These are phyloP conservation scores for Cadophora sp. DNA, from an alignment of 2,329 filamentous ascomycete species.

Conservation along the genomic window DNA sequence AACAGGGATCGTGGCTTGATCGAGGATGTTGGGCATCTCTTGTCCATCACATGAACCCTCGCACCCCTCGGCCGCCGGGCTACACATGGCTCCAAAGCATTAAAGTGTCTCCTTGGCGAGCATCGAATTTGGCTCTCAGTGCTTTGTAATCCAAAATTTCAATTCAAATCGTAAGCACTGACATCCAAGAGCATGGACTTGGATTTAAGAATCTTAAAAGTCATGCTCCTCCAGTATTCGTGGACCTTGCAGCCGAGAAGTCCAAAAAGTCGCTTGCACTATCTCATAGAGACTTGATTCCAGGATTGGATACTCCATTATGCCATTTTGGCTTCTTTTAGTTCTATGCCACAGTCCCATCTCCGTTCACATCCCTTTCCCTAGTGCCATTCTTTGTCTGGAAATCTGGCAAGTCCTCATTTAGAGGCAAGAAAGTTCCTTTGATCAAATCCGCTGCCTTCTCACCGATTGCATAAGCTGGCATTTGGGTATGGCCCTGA, in stretches of 20 bases:
- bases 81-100: no score
- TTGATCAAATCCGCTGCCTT: slow-evolving; percentile 59
- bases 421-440: slow-evolving; percentile 33
- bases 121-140: no score
- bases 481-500: slow-evolving; percentile 61
- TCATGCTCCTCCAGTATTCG: background rate
- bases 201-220: background rate
- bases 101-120: no score
- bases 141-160: background rate
- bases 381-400: background rate
- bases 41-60: no score
- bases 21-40: no score
- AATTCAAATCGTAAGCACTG: background rate
- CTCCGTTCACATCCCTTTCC: background rate
- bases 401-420: background rate
- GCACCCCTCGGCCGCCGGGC: no score
- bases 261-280: background rate
- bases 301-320: background rate
- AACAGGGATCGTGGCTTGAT: no score
- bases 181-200: background rate
- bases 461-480: slow-evolving; percentile 63
- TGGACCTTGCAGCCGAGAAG: background rate
- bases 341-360: background rate
- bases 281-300: background rate
- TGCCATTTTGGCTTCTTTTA: background rate